Base-by-base conservation (phyloP, 1,139 yeast species). In the Arxiozyma slooffiae region DNA sequence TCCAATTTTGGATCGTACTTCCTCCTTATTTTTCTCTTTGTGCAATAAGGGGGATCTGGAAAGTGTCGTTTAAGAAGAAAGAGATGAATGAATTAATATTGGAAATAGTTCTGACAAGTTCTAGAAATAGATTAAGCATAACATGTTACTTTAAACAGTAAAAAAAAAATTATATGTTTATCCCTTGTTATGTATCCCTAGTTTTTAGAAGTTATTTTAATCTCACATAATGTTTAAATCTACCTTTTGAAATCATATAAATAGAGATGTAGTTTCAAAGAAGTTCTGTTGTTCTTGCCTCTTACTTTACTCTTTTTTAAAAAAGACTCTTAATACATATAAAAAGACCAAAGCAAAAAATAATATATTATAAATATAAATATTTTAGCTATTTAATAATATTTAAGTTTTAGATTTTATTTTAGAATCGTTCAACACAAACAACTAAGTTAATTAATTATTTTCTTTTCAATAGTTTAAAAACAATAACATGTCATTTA, bases 401-500 rank as follows among this genome's bases (percentile, higher is more conserved):
- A 6, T 5, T 23, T 23, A 6, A 23, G 26, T n/a, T n/a, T n/a
- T n/a, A 23, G 26, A 7, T 23, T 23, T 23, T 23, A 23, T 7
- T 23, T 23, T 23, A 7, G 7, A 7, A 23, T 23, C 26, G n/a
- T 39, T 24, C 16, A 39, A 39, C n/a, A 39, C 16, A 38, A 38
- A 38, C 16, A 17, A 7, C 7, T 7, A 39, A 40, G 9, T 30
- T n/a, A 40, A n/a, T n/a, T n/a, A n/a, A n/a, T n/a, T n/a, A n/a
- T n/a, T n/a, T n/a, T n/a, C n/a, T n/a, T 17, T 16, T 16, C 20
- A 16, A 21, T 7, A 22, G 23, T 23, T 23, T 18, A 39, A n/a
- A 26, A 41, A 14, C 8, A 23, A 46, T 22, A 53, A 26, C 38
- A 68, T 69, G 72, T 64, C 72, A 44, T 63, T 62, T 50, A 67